phyloP scores from a whole-genome alignment of 495 filamentous ascomycete genomes.

The Aspergillus biplanus region DNA sequence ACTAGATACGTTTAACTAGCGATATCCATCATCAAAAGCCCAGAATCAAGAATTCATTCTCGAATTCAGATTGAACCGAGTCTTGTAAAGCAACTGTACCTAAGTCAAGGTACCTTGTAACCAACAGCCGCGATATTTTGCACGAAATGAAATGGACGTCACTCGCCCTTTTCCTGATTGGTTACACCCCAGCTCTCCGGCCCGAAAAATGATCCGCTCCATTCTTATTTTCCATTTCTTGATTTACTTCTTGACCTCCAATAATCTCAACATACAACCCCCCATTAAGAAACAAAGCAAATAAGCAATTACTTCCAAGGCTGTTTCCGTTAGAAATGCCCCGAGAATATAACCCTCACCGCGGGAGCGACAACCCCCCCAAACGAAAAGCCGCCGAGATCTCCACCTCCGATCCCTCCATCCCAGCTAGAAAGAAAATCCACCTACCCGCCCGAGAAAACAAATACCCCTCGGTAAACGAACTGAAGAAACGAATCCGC shows the following conservation, averaged over 20 bases:
- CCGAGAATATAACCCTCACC: neutral
- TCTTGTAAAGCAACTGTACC: too few species aligned
- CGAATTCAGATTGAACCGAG: too few species aligned
- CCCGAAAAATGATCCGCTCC: neutral
- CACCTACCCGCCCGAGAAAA: constrained; percentile 32
- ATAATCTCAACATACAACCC: neutral
- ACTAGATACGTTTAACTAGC: too few species aligned
- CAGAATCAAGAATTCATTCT: too few species aligned
- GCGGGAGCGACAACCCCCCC: constrained; percentile 14
- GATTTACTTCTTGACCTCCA: neutral
- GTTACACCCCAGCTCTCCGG: neutral
- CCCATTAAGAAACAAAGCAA: too few species aligned
- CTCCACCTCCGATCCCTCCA: constrained; percentile 25
- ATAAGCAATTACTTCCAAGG: too few species aligned
- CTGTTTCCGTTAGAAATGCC: constrained; percentile 9
- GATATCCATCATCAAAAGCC: too few species aligned
- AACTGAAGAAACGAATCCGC: constrained; percentile 56
- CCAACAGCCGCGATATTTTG: neutral
- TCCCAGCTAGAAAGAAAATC: constrained; percentile 18
- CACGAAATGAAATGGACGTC: neutral
- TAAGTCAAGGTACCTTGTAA: too few species aligned
- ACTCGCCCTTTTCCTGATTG: neutral
- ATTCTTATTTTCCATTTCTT: constrained; percentile 4
- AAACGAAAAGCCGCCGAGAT: constrained; percentile 39
- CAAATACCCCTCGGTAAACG: constrained; percentile 51